These are phyloP conservation scores for Fraxinus xanthoxyloides DNA, from an alignment of 305 asterid genomes.

Conservation along the genomic window DNA sequence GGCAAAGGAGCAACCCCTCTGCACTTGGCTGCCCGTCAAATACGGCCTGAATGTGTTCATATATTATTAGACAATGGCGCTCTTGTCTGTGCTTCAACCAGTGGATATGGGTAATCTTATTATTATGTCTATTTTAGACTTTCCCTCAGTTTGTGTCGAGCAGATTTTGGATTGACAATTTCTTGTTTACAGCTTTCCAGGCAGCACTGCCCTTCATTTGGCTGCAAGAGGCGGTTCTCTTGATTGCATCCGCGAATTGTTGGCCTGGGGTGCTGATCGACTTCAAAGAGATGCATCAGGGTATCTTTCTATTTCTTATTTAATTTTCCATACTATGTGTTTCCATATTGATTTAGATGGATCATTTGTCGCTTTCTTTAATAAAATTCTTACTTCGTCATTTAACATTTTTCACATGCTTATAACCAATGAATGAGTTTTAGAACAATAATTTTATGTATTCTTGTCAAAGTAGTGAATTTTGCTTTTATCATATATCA, in stretches of 20 bases:
- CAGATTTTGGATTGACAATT: conserved; percentile 5
- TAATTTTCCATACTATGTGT: neutral
- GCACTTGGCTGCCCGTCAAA: conserved; percentile 91
- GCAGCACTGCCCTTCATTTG: conserved; percentile 94
- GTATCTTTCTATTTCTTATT: conserved; percentile 34
- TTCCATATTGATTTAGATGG: neutral
- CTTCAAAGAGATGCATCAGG: conserved; percentile 83
- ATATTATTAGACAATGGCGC: conserved; percentile 79
- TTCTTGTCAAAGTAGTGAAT: neutral
- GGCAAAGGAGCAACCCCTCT: conserved; percentile 94
- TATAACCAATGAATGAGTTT: neutral
- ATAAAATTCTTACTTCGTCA: neutral
- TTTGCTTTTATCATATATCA: neutral
- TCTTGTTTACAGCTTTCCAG: conserved; percentile 54
- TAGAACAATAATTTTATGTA: neutral
- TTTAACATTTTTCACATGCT: neutral
- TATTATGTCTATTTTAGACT: neutral
- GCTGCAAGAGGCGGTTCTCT: conserved; percentile 95
- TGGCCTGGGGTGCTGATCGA: conserved; percentile 95
- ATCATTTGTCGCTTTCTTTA: neutral
- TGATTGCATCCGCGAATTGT: conserved; percentile 76
- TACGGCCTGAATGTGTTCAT: conserved; percentile 74
- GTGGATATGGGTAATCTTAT: conserved; percentile 65
- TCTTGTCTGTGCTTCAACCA: conserved; percentile 83
- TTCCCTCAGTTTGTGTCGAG: conserved; percentile 3